These are phyloP conservation scores for Ustilago shanxiensis DNA, from an alignment of 1,284 basidiomycete species.

Conservation along the genomic window DNA sequence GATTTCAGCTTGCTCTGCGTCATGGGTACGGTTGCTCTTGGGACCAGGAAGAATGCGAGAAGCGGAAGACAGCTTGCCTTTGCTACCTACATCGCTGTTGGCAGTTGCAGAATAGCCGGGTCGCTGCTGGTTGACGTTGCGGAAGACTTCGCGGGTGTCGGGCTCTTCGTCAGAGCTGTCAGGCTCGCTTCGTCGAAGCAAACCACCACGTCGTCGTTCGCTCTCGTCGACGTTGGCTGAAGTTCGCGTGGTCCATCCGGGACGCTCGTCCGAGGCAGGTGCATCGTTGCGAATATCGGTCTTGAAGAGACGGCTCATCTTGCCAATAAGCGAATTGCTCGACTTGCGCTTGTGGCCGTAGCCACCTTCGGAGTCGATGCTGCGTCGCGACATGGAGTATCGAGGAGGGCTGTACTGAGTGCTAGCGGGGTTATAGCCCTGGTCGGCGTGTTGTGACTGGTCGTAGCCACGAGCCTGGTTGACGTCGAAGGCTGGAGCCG, in stretches of 20 bases:
- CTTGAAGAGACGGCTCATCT: constrained; percentile 67
- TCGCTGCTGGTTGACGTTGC: constrained; percentile 59
- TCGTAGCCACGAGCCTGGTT: constrained; percentile 53
- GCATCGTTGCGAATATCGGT: constrained; percentile 54
- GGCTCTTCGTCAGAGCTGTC: constrained; percentile 65
- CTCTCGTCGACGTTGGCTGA: constrained; percentile 25
- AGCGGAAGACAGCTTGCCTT: constrained; percentile 37
- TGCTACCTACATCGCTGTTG: constrained; percentile 51
- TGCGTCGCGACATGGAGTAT: constrained; percentile 41
- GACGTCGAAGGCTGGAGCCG: constrained; percentile 52
- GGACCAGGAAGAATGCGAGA: constrained; percentile 60
- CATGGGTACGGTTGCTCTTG: constrained; percentile 42
- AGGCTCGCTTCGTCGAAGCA: constrained; percentile 37
- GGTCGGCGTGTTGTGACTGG: constrained; percentile 24
- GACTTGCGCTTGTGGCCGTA: constrained; percentile 49
- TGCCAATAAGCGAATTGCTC: constrained; percentile 61
- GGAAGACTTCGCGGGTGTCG: constrained; percentile 56
- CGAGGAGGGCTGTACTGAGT: constrained; percentile 31
- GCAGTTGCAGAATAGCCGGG: constrained; percentile 36
- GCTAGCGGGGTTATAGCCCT: constrained; percentile 26
- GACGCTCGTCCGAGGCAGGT: constrained; percentile 13
- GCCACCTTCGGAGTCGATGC: constrained; percentile 41
- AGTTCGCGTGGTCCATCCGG: constrained; percentile 52
- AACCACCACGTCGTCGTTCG: constrained; percentile 24
- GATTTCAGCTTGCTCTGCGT: constrained; percentile 43